Percentiles rank a stretch among this genome's conserved stretches.
phyloP scores from a whole-genome alignment of 2,329 filamentous ascomycete species.

The Cercospora citrullina region DNA sequence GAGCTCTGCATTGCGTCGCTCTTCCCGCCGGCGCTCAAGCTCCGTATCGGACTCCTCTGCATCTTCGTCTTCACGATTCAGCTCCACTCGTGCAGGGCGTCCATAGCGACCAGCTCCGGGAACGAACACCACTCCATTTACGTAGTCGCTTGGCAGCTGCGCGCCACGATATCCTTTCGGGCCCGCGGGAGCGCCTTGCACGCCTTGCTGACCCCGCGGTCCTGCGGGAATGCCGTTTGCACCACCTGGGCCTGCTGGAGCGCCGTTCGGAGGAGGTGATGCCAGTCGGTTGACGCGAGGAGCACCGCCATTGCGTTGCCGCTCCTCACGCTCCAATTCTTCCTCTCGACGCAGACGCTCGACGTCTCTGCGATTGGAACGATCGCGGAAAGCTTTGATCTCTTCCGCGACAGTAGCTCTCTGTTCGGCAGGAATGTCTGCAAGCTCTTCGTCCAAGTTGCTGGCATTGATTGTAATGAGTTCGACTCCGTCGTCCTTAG shows the following conservation, averaged over 20 bases:
- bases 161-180: constrained; percentile 60
- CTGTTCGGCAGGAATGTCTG: constrained; percentile 95
- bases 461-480: constrained; percentile 86
- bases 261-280: constrained; percentile 60
- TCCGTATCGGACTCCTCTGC: constrained; percentile 86
- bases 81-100: constrained; percentile 41
- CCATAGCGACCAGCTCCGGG: constrained; percentile 63
- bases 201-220: constrained; percentile 61
- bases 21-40: constrained; percentile 69
- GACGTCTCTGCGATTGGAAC: constrained; percentile 82
- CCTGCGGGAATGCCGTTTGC: constrained; percentile 75
- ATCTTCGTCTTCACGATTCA: constrained; percentile 77
- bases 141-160: constrained; percentile 69
- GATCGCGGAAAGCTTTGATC: constrained; percentile 89
- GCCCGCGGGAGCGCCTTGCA: constrained; percentile 74
- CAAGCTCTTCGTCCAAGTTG: constrained; percentile 78
- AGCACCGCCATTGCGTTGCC: constrained; percentile 65
- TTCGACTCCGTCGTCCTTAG: constrained; percentile 67
- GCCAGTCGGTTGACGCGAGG: constrained; percentile 65
- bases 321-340: constrained; percentile 84
- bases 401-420: constrained; percentile 91
- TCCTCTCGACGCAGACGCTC: constrained; percentile 87
- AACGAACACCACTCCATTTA: constrained; percentile 78
- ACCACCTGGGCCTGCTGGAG: constrained; percentile 55
- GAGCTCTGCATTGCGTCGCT: constrained; percentile 71